A percentile compares a stretch with the other conserved stretches of the same genome.
Conservation (phyloP, 768 basidiomycete genomes). For the Suillus occidentalis region DNA sequence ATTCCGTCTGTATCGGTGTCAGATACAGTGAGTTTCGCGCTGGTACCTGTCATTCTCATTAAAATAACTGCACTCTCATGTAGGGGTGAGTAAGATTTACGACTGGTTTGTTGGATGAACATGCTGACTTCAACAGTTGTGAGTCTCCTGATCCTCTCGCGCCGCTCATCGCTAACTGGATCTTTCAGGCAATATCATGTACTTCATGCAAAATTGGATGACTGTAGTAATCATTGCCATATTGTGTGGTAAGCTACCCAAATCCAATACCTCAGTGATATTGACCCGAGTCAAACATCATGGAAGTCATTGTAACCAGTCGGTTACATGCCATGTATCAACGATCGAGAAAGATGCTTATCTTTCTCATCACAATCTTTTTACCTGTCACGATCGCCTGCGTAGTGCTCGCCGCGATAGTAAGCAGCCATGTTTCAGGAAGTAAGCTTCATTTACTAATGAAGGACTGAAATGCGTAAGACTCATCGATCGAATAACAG, state of each 20-base stretch:
- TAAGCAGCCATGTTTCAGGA: neutral
- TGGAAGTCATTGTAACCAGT: neutral
- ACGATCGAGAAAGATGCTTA: neutral
- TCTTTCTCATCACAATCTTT: neutral
- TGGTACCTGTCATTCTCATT: no score
- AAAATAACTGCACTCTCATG: neutral
- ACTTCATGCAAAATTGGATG: neutral
- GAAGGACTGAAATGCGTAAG: neutral
- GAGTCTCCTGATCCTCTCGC: neutral
- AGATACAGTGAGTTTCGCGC: neutral
- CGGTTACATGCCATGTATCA: conserved; percentile 1
- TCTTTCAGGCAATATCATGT: neutral
- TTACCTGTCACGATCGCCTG: neutral
- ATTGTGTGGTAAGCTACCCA: neutral
- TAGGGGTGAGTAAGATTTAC: neutral
- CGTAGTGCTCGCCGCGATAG: neutral
- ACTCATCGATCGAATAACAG: neutral
- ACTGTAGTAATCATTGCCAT: neutral
- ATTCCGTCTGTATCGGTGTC: neutral
- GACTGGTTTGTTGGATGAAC: no score
- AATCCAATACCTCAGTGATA: neutral
- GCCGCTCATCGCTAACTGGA: neutral
- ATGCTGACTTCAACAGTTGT: neutral
- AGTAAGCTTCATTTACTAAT: neutral
- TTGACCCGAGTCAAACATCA: neutral